A percentile compares a stretch with the other conserved stretches of the same genome.
These are phyloP conservation scores for Metschnikowia amazonensis DNA, from an alignment of 805 yeast species.

Conservation along the genomic window DNA sequence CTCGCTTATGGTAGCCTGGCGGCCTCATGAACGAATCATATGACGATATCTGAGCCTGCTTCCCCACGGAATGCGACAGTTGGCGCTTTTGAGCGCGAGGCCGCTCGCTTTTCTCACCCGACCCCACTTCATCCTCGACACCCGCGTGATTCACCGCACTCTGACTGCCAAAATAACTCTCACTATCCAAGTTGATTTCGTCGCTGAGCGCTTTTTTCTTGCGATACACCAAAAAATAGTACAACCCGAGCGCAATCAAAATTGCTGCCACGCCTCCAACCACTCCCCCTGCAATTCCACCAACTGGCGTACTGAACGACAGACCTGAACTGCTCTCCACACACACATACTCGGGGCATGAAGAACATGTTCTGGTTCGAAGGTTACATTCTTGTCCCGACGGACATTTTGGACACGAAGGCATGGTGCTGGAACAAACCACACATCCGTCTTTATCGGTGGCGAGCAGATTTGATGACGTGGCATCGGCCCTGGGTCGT, in stretches of 20 bases:
- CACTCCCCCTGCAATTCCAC: slow-evolving; percentile 72
- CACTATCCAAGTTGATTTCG: slow-evolving; percentile 19
- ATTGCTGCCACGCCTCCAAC: slow-evolving; percentile 56
- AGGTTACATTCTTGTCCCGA: slow-evolving; percentile 16
- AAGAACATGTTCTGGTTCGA: slow-evolving; percentile 12
- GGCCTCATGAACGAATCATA: slow-evolving; percentile 45
- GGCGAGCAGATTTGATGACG: slow-evolving; percentile 12
- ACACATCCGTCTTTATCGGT: slow-evolving; percentile 39
- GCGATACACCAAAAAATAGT: slow-evolving; percentile 32
- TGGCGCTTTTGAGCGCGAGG: slow-evolving; percentile 7
- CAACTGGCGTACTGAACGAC: slow-evolving; percentile 13
- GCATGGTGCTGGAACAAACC: slow-evolving; percentile 38
- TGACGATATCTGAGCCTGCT: slow-evolving; percentile 30
- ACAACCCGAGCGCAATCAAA: slow-evolving; percentile 31
- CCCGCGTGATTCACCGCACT: slow-evolving; percentile 4
- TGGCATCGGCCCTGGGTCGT: slow-evolving; percentile 13
- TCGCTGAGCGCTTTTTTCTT: slow-evolving; percentile 30
- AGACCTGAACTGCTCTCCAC: slow-evolving; percentile 3
- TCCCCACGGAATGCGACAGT: slow-evolving; percentile 8
- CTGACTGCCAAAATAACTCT: slow-evolving; percentile 11
- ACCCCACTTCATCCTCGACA: slow-evolving; percentile 5
- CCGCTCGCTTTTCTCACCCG: slow-evolving; percentile 12
- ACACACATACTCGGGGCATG: slow-evolving; percentile 15
- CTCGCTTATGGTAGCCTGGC: slow-evolving; percentile 18
- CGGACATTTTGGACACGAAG: slow-evolving; percentile 44